Evolutionary conservation across 306 rosid genomes (phyloP).

Genomic region (Crotalaria pallida): DNA sequence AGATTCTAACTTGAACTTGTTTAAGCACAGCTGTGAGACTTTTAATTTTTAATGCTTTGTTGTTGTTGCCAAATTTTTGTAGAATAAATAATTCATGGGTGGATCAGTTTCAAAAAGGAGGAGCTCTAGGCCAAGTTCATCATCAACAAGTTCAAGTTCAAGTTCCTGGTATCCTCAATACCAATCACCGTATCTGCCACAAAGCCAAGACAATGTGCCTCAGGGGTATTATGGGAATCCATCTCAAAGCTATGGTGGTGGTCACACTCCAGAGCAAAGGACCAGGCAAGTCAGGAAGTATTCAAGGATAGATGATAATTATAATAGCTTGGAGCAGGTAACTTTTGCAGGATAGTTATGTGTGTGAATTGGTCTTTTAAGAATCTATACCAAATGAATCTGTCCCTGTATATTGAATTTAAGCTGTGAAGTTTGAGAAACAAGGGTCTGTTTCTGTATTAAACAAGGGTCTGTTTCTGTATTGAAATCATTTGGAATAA

Average conservation of each 20-base stretch:
- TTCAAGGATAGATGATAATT: slow-evolving; percentile 69
- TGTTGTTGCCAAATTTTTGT: slow-evolving; percentile 23
- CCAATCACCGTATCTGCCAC: slow-evolving; percentile 42
- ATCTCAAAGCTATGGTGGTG: slow-evolving; percentile 39
- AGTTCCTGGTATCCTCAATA: slow-evolving; percentile 40
- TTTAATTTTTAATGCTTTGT: slow-evolving; percentile 21
- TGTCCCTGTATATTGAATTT: slow-evolving; percentile 10
- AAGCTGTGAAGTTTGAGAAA: slow-evolving; percentile 4
- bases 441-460: neutral
- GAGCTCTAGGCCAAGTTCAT: slow-evolving; percentile 37
- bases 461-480: slow-evolving; percentile 1
- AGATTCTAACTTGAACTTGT: neutral
- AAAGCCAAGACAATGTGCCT: slow-evolving; percentile 35
- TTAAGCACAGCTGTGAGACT: neutral
- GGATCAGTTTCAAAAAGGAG: slow-evolving; percentile 58
- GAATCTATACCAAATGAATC: neutral
- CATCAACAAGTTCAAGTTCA: slow-evolving; percentile 33
- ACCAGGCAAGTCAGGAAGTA: slow-evolving; percentile 47
- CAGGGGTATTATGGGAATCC: slow-evolving; percentile 38
- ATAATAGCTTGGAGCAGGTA: slow-evolving; percentile 75
- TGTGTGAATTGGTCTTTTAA: neutral
- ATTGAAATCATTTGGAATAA: neutral
- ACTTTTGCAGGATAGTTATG: neutral
- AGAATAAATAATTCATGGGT: slow-evolving; percentile 58
- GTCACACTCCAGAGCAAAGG: slow-evolving; percentile 36